Conservation (phyloP, 192 early-diverging fungal genomes). For the Lobosporangium transversale region DNA sequence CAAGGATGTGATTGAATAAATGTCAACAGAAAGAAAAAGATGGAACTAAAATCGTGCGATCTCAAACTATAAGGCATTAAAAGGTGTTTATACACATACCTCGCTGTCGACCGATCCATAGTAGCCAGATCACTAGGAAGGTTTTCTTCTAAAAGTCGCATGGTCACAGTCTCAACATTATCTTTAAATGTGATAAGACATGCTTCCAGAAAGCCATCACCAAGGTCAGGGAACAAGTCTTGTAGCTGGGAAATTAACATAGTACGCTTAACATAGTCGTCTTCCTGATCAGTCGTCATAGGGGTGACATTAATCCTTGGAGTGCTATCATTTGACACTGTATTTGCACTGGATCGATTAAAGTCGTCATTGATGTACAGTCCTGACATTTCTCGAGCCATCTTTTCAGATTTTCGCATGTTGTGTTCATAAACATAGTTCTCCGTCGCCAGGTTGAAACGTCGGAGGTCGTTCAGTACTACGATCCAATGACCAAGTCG, state of each 20-base stretch:
- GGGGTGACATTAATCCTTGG: background rate
- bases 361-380: slow-evolving; percentile 18
- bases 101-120: slow-evolving; percentile 70
- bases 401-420: slow-evolving; percentile 39
- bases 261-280: slow-evolving; percentile 65
- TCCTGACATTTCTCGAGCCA: slow-evolving; percentile 24
- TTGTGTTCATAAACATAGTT: slow-evolving; percentile 38
- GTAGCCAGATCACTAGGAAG: slow-evolving; percentile 72
- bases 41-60: background rate
- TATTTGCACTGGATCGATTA: slow-evolving; percentile 21
- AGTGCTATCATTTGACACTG: background rate
- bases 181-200: slow-evolving; percentile 76
- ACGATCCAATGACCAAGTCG: slow-evolving; percentile 52
- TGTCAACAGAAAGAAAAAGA: background rate
- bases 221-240: slow-evolving; percentile 90
- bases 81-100: slow-evolving; percentile 30
- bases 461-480: slow-evolving; percentile 20
- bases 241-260: slow-evolving; percentile 81
- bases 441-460: slow-evolving; percentile 32
- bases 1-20: no score
- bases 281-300: slow-evolving; percentile 29
- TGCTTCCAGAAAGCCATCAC: slow-evolving; percentile 90
- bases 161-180: slow-evolving; percentile 78
- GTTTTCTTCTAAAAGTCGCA: slow-evolving; percentile 80
- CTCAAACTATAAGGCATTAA: background rate